Base-by-base conservation (phyloP, 192 early-diverging fungal genomes). In the Coemansia sp. region DNA sequence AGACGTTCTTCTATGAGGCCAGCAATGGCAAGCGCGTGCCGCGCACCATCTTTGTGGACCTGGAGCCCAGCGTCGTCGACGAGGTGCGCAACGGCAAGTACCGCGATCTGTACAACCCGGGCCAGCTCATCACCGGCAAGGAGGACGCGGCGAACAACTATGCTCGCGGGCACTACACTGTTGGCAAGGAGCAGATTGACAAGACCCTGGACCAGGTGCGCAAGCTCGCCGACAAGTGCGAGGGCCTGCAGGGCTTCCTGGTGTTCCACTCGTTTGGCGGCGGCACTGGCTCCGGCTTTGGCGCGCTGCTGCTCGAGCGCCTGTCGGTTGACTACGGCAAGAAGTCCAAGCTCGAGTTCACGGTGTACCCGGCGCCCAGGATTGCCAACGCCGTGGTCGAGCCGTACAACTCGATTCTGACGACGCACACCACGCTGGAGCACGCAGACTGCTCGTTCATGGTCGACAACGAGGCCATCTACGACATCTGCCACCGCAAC, bases 131-230 rank as follows among this genome's bases (percentile, higher is more conserved):
- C 78, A 94, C 89, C 56, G 96, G 96, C 65, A 99, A 99, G 85
- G 96, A 99, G 78, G 96, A 98, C 71, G 96, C 96, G 11, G 96
- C 96, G 60, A 96, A 98, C 83, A 98, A 98, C 86, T 98, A 98
- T 67, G 96, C 96, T 44, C 94, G 96, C 82, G 96, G 96, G 66
- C 94, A 98, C 76, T 98, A 96, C 85, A 98, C 96, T 49, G 89
- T 98, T 55, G 96, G 96, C 56, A 98, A 98, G 84, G 96, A 96
- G 73, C 85, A 96, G 61, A 92, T 98, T 45, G 94, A 98, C 79
- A 67, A 79, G 43, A 93, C 95, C 48, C 80, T 98, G 47, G 96
- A 98, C 76, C 89, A 92, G 64, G 87, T 98, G 64, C 86, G 96
- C 64, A 93, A 91, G 80, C 85, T 98, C 29, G 90, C 96, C 32